Conservation (phyloP, 345 rosid species). For the Melaleuca alternifolia region DNA sequence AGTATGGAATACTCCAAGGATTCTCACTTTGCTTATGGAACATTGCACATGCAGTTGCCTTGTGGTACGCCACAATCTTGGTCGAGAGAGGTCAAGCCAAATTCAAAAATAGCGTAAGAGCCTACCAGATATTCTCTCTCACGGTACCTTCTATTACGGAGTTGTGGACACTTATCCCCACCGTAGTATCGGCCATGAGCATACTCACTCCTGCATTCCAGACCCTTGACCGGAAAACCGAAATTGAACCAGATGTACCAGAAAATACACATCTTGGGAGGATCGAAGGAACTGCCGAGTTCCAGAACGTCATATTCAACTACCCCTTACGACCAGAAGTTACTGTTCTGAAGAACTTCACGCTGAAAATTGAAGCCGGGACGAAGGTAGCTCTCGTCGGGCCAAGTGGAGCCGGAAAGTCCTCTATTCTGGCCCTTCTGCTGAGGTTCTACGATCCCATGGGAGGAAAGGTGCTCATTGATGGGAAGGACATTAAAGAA, state of each 20-base stretch:
- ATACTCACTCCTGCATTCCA: slow-evolving; percentile 41
- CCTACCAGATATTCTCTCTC: slow-evolving; percentile 66
- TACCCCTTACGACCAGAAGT: slow-evolving; percentile 52
- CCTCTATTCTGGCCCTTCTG: slow-evolving; percentile 47
- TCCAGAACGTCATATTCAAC: slow-evolving; percentile 33
- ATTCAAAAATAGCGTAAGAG: slow-evolving; percentile 34
- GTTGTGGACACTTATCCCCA: slow-evolving; percentile 53
- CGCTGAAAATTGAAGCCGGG: slow-evolving; percentile 36
- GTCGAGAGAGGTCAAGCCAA: slow-evolving; percentile 22
- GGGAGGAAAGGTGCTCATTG: slow-evolving; percentile 31
- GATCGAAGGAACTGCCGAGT: slow-evolving; percentile 29
- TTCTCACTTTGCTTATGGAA: slow-evolving; percentile 57
- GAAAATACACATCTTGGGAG: slow-evolving; percentile 1
- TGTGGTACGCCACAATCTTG: slow-evolving; percentile 50
- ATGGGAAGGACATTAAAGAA: slow-evolving; percentile 20
- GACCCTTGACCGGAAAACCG: slow-evolving; percentile 42
- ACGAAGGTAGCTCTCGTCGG: slow-evolving; percentile 41
- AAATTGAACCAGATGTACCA: slow-evolving; percentile 34
- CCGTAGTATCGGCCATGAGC: slow-evolving; percentile 39
- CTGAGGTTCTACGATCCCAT: slow-evolving; percentile 35
- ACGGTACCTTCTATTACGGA: slow-evolving; percentile 67
- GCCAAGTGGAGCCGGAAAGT: slow-evolving; percentile 62
- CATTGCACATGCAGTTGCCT: slow-evolving; percentile 61
- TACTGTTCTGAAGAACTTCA: slow-evolving; percentile 36
- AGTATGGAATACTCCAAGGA: slow-evolving; percentile 54